Evolutionary conservation across 148 eudicot species (phyloP).

Genomic region (Rhododendron kiyosumense): DNA sequence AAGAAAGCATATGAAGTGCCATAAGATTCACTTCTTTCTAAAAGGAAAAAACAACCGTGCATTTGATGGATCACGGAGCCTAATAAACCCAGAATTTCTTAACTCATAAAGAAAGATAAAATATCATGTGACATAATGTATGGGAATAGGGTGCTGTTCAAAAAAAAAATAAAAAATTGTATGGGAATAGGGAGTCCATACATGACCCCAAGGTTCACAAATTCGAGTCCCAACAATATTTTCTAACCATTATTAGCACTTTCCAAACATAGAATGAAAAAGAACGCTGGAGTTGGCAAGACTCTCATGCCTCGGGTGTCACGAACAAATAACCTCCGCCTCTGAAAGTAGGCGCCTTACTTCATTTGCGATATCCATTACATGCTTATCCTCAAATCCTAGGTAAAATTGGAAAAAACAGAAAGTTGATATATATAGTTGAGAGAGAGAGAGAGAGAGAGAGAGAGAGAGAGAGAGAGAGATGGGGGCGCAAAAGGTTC

Average conservation of each 20-base stretch:
- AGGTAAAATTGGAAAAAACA: neutral
- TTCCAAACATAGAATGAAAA: neutral
- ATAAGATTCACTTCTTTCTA: neutral
- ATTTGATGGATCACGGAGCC: neutral
- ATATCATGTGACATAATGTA: neutral
- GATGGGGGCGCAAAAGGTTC: neutral
- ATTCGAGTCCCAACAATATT: neutral
- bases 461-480: neutral
- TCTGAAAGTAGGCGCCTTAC: constrained; percentile 50
- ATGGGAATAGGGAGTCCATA: neutral
- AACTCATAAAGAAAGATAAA: neutral
- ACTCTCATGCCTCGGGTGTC: neutral
- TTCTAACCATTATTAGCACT: neutral
- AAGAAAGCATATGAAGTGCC: neutral
- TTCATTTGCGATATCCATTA: constrained; percentile 66
- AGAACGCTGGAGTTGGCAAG: neutral
- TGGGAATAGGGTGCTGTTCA: neutral
- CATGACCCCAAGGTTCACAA: neutral
- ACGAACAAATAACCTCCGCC: neutral
- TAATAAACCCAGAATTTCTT: neutral
- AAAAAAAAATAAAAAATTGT: neutral
- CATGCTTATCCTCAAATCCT: constrained; percentile 82
- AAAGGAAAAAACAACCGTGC: neutral
- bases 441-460: neutral
- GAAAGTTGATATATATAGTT: neutral